Conservation (phyloP, 208 protist species). For the Acanthamoeba quina region DNA sequence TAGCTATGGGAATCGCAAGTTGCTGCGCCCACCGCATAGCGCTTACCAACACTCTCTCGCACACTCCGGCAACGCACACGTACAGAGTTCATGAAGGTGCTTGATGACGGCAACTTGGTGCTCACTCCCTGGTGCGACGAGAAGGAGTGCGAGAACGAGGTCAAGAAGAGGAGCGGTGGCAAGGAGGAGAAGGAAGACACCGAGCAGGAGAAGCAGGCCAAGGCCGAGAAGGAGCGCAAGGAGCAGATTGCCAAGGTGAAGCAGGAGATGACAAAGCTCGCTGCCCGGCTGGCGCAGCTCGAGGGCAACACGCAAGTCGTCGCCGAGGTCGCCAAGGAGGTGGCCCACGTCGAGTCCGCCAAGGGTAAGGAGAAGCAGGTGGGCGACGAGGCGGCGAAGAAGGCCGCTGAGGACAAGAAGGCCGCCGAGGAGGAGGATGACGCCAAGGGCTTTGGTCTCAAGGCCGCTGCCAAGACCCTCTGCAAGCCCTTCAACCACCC, state of each 20-base stretch:
- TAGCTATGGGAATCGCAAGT: background rate
- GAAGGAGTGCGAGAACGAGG: conserved; percentile 94
- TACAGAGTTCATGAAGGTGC: conserved; percentile 93
- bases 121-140: conserved; percentile 95
- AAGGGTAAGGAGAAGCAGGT: background rate
- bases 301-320: background rate
- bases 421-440: conserved; percentile 86
- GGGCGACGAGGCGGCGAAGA: conserved; percentile 10
- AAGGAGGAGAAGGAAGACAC: conserved; percentile 65
- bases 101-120: conserved; percentile 94
- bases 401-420: conserved; percentile 56
- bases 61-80: conserved; percentile 54
- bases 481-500: conserved; percentile 97
- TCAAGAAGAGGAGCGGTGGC: conserved; percentile 90
- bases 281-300: conserved; percentile 3
- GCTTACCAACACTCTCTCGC: conserved; percentile 85
- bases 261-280: conserved; percentile 41
- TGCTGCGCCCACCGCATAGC: background rate
- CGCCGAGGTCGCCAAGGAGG: background rate
- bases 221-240: conserved; percentile 68
- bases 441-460: conserved; percentile 89
- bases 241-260: conserved; percentile 60
- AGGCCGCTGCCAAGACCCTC: conserved; percentile 97
- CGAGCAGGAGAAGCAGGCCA: conserved; percentile 1
- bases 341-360: background rate